Base-by-base conservation (phyloP, 1,284 basidiomycete genomes). In the Schizopora paradoxa region DNA sequence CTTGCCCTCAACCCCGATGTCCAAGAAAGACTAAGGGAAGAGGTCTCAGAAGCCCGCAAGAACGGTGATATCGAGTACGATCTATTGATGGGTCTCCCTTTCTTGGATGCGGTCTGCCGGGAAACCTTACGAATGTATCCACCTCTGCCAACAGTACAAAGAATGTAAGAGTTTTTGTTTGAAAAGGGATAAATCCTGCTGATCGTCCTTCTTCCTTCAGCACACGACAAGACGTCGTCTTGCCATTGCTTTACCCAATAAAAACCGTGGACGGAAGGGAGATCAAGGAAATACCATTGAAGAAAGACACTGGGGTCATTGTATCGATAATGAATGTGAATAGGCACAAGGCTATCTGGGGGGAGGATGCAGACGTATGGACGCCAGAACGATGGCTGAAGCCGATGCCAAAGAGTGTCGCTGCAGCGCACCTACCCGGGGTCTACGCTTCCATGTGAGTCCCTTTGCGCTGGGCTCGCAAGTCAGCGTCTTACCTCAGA, bases 41-140 rank as follows among this genome's bases (percentile, higher is more conserved):
- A 72, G 51, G 54, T 71, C 34, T 49, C 49, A 7, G 49, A 48
- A 5, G 57, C 57, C 6, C 32, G 43, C 42, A n/a, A 54, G 5
- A 34, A 55, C 28, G 53, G 53, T 46, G 51, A 51, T 29, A 56
- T 72, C 10, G 56, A 51, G 16, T 68, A 68, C 49, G 69, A 73
- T 25, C 59, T 58, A 8, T 51, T 74, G 6, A 63, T 58, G 41
- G 52, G 51, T 0, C 57, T 73, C 4, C 68, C 69, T 1, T 67
- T 62, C 55, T 59, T 76, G 1, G 72, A 76, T 49, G 68, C 71
- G 1, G 66, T 74, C 2, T 57, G 70, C 5, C 70, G 69, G 41
- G 73, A 76, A 52, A 73, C 70, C 4, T 54, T 75, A 41, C 57
- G 72, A 43, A 45, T 74, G 68, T 73, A 48, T 54, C 68, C 70